phyloP scores from a whole-genome alignment of 2,329 filamentous ascomycete genomes.

The Talaromyces sp. region DNA sequence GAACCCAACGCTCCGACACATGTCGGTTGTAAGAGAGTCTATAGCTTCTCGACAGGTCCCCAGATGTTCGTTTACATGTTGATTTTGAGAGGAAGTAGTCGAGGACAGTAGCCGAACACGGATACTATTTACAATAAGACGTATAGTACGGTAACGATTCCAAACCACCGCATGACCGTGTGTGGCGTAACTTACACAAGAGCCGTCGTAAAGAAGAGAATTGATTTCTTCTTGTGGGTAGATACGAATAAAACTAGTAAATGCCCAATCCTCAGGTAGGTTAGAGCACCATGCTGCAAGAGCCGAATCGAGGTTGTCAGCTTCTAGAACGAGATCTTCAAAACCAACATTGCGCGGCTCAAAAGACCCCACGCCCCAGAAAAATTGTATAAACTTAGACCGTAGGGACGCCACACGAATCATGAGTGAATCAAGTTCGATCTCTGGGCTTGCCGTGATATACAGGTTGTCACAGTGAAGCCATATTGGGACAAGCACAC shows the following conservation, averaged over 20 bases:
- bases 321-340: neutral
- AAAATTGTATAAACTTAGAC: conserved; percentile 9
- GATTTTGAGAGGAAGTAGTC: neutral
- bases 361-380: neutral
- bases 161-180: conserved; percentile 18
- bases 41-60: neutral
- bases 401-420: conserved; percentile 1
- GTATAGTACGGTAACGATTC: conserved; percentile 17
- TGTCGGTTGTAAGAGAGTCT: neutral
- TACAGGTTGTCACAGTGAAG: neutral
- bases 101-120: conserved; percentile 7
- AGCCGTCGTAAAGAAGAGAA: conserved; percentile 1
- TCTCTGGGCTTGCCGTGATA: neutral
- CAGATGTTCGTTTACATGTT: neutral
- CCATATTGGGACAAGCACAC: neutral
- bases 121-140: conserved; percentile 17
- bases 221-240: neutral
- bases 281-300: neutral
- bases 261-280: neutral
- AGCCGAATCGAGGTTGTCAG: neutral
- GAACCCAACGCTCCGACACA: conserved; percentile 2
- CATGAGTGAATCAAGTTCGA: conserved; percentile 3
- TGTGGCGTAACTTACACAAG: conserved; percentile 9
- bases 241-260: neutral
- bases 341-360: neutral